Conservation (phyloP, 2,329 filamentous ascomycete genomes). For the Rhexocercosporidium sp. region DNA sequence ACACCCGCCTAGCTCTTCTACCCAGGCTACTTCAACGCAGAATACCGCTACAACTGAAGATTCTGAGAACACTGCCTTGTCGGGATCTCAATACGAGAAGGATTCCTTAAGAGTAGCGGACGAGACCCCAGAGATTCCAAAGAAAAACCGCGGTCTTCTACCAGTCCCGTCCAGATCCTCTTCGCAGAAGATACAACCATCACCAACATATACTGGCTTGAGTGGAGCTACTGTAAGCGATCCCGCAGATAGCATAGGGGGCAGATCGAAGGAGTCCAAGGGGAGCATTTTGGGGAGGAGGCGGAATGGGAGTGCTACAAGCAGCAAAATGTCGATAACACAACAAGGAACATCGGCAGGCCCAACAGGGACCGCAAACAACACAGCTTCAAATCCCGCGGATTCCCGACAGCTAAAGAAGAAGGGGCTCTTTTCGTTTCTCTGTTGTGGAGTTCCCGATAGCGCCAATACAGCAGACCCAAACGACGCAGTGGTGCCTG, state of each 20-base stretch:
- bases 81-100: slow-evolving; percentile 37
- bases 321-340: slow-evolving; percentile 62
- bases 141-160: slow-evolving; percentile 57
- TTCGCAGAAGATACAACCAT: slow-evolving; percentile 64
- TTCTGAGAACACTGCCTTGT: slow-evolving; percentile 37
- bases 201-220: slow-evolving; percentile 62
- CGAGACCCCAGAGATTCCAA: slow-evolving; percentile 34
- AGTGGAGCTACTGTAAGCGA: slow-evolving; percentile 65
- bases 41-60: slow-evolving; percentile 40
- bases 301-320: slow-evolving; percentile 71
- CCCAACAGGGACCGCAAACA: slow-evolving; percentile 43
- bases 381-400: slow-evolving; percentile 38
- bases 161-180: slow-evolving; percentile 67
- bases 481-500: slow-evolving; percentile 49
- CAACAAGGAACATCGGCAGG: slow-evolving; percentile 47
- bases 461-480: slow-evolving; percentile 47
- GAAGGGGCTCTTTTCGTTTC: slow-evolving; percentile 51
- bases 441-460: slow-evolving; percentile 54
- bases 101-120: slow-evolving; percentile 33
- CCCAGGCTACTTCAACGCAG: slow-evolving; percentile 38
- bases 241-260: slow-evolving; percentile 65
- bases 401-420: slow-evolving; percentile 45
- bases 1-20: slow-evolving; percentile 40
- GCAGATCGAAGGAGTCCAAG: slow-evolving; percentile 69
- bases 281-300: slow-evolving; percentile 66